Evolutionary conservation across 2,329 filamentous ascomycete genomes (phyloP), one percentile per base, ranked within the genome.

Genomic region (Chaetomium globosum): DNA sequence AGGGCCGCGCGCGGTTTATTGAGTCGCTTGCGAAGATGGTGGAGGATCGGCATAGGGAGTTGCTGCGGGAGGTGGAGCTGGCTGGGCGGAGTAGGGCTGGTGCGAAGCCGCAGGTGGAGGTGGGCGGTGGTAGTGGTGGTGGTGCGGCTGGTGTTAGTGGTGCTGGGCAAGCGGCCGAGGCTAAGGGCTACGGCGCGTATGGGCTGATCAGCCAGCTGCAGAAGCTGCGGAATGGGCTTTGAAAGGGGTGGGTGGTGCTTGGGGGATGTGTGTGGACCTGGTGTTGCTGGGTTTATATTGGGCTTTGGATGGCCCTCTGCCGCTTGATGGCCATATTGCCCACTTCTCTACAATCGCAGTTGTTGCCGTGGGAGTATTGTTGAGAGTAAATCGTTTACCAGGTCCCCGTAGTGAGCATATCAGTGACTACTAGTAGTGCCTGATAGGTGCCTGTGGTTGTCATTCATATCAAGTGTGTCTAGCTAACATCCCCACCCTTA

Each of bases 21-120:
- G 94, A 98, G 69, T 84, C 85, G 59, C 76, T 99, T 71, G 87
- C 88, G 39, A 92, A 88, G 80, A 84, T 92, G 77, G 91, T 97
- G 1, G 93, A 97, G 74, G 94, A 97, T 69, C 81, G 81, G 64
- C 84, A 84, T 68, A 78, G 79, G 69, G 83, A 85, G 64, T 72
- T 87, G 63, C 72, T 85, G 71, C 79, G 77, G 68, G 85, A 86
- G 71, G 75, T 81, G 70, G 83, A 86, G 64, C 79, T 36, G 53
- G n/a, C 53, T 23, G 33, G 31, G 10, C 26, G 65, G 13, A 43
- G 26, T 26, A 26, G 63, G 33, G 58, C 16, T 16, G 49, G 58
- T 12, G 52, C 54, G 16, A 68, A 30, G 28, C 48, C 62, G 1
- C 65, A 66, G 31, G 21, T 43, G 39, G 63, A 65, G 43, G 16